These are phyloP conservation scores for Trichoderma koningiopsis DNA, from an alignment of 2,329 filamentous ascomycete genomes.

Conservation along the genomic window DNA sequence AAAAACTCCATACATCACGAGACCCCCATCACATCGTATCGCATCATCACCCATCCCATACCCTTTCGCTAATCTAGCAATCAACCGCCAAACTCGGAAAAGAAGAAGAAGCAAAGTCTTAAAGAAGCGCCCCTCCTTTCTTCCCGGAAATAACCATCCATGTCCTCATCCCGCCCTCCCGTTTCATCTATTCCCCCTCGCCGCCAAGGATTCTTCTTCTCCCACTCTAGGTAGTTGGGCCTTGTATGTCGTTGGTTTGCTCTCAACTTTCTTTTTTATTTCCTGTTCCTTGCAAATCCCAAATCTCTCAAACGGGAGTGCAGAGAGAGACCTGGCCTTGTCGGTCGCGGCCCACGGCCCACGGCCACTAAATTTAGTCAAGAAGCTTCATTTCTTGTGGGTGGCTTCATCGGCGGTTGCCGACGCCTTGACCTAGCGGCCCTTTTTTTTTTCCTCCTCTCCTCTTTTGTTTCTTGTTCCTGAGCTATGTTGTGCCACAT, in stretches of 20 bases:
- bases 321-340: background rate
- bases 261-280: background rate
- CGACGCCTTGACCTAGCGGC: background rate
- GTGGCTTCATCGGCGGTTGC: constrained; percentile 12
- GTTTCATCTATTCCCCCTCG: background rate
- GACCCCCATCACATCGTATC: background rate
- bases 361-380: background rate
- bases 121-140: background rate
- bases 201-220: background rate
- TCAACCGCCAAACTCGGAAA: background rate
- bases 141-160: background rate
- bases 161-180: background rate
- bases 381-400: background rate
- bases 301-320: background rate
- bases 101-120: background rate
- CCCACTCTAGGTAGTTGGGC: background rate
- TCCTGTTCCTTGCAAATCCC: background rate
- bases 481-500: constrained; percentile 10
- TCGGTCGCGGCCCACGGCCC: background rate
- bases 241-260: background rate
- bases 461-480: background rate
- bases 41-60: background rate
- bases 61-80: constrained; percentile 10
- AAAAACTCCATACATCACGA: background rate
- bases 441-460: background rate